These are phyloP conservation scores for Corylus heterophylla DNA, from an alignment of 306 rosid species.

Conservation along the genomic window DNA sequence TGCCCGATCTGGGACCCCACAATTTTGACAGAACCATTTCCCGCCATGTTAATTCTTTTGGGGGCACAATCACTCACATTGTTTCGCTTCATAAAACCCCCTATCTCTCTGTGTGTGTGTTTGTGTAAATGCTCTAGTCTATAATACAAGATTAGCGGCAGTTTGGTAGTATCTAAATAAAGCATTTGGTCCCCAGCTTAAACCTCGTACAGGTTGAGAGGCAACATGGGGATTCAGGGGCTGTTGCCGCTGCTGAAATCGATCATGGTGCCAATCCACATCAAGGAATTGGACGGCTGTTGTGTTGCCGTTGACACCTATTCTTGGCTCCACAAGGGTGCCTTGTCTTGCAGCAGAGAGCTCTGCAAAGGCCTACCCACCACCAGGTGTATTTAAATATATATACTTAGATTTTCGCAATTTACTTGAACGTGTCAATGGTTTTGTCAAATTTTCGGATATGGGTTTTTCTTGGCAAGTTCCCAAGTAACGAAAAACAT, in stretches of 20 bases:
- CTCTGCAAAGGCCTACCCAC: slow-evolving; percentile 84
- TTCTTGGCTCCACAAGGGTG: slow-evolving; percentile 98
- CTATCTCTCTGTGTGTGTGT: neutral
- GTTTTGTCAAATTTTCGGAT: neutral
- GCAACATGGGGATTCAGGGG: slow-evolving; percentile 87
- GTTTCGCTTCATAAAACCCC: neutral
- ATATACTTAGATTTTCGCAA: neutral
- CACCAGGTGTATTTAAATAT: slow-evolving; percentile 49
- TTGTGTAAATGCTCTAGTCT: neutral
- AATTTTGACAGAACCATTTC: slow-evolving; percentile 1
- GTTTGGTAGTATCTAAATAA: neutral
- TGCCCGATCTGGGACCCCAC: neutral
- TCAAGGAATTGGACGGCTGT: slow-evolving; percentile 72
- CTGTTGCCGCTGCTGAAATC: slow-evolving; percentile 82
- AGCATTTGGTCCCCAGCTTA: neutral
- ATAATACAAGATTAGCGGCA: neutral
- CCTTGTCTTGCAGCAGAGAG: slow-evolving; percentile 83
- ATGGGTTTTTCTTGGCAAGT: neutral
- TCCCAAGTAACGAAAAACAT: neutral
- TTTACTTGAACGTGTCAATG: neutral
- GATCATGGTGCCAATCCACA: slow-evolving; percentile 77
- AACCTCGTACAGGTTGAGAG: neutral
- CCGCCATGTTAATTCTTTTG: slow-evolving; percentile 8
- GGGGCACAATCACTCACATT: neutral
- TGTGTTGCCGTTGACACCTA: slow-evolving; percentile 80